A percentile compares a stretch with the other conserved stretches of the same genome.
Evolutionary conservation across 78 protist genomes (phyloP).

Genomic region (Dictyostelium intermedium): DNA sequence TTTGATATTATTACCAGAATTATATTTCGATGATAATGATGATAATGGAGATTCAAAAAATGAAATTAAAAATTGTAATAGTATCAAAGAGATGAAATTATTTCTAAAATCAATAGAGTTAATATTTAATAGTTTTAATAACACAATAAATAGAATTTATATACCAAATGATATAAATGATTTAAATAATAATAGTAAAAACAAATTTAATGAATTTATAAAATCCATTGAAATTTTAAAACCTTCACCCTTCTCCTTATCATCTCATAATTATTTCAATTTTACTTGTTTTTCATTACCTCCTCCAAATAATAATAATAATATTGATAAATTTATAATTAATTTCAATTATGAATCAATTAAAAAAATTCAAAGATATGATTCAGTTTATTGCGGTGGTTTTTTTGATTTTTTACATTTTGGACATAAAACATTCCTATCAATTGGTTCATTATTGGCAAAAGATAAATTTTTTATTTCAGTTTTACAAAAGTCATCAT

Average conservation of each 20-base stretch:
- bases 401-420: slow-evolving; percentile 57
- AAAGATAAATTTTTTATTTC: slow-evolving; percentile 8
- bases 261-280: neutral
- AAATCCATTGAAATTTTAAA: neutral
- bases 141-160: neutral
- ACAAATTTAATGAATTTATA: neutral
- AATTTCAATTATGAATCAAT: neutral
- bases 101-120: neutral
- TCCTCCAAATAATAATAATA: neutral
- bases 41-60: neutral
- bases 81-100: neutral
- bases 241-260: neutral
- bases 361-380: neutral
- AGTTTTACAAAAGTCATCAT: slow-evolving; percentile 28
- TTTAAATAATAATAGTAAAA: neutral
- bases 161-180: neutral
- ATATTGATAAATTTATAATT: neutral
- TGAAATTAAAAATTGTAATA: neutral
- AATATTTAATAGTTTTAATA: neutral
- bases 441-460: slow-evolving; percentile 36
- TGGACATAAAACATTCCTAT: slow-evolving; percentile 35
- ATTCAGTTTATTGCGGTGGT: slow-evolving; percentile 33
- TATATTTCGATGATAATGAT: neutral
- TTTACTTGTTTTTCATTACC: neutral
- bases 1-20: neutral